Conservation (phyloP, 2,329 filamentous ascomycete species). For the Salinomyces thailandicus region DNA sequence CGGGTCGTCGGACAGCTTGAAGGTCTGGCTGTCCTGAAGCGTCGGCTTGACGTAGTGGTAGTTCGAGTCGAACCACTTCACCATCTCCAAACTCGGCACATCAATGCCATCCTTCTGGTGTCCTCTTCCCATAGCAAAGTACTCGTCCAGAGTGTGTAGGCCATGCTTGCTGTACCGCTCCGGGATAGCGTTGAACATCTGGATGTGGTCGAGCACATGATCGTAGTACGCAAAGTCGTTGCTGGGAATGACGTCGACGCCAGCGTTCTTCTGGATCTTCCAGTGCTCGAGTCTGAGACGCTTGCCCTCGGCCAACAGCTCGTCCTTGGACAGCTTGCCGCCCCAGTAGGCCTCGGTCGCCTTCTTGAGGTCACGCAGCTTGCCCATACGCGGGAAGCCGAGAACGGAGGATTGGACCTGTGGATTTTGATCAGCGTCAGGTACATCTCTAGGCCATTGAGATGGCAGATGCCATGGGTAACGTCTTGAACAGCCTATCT, state of each 20-base stretch:
- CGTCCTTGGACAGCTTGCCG: constrained; percentile 84
- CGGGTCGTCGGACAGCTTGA: constrained; percentile 76
- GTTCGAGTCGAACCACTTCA: constrained; percentile 99
- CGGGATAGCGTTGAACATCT: constrained; percentile 88
- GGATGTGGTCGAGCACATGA: constrained; percentile 94
- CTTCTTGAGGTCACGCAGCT: constrained; percentile 99
- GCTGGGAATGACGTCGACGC: constrained; percentile 94
- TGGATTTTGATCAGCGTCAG: no score
- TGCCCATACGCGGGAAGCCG: constrained; percentile 98
- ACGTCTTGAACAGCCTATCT: no score
- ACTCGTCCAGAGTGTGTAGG: constrained; percentile 83
- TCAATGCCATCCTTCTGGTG: constrained; percentile 92
- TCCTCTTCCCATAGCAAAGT: constrained; percentile 99
- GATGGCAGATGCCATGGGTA: no score
- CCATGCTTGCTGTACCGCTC: constrained; percentile 88
- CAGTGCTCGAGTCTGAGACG: constrained; percentile 92
- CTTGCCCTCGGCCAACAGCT: constrained; percentile 91
- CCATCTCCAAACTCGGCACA: constrained; percentile 85
- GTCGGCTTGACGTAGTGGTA: constrained; percentile 99
- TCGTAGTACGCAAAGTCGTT: constrained; percentile 99
- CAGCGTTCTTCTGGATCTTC: constrained; percentile 98
- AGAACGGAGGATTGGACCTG: constrained; percentile 59
- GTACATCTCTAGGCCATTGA: no score
- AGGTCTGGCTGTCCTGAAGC: constrained; percentile 90
- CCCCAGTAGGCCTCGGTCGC: constrained; percentile 97